Evolutionary conservation across 768 basidiomycete species (phyloP).

Genomic region (Lentinula sp.): DNA sequence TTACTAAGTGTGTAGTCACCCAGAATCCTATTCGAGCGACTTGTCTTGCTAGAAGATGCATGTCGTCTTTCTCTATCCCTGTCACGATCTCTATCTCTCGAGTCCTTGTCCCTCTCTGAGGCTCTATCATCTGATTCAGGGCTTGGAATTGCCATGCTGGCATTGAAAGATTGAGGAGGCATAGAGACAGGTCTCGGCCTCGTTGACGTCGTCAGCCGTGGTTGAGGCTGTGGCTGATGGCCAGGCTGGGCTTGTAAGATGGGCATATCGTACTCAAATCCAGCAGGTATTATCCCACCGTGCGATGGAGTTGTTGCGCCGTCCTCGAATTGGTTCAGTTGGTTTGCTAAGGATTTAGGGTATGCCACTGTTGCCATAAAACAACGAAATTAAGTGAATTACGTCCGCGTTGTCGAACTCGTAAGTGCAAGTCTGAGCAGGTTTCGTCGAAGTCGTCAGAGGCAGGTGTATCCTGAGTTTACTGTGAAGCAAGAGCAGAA

Average conservation of each 20-base stretch:
- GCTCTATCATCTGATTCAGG: constrained; percentile 22
- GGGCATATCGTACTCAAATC: constrained; percentile 64
- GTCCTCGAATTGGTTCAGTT: constrained; percentile 47
- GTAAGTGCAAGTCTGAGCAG: neutral
- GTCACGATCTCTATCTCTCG: constrained; percentile 17
- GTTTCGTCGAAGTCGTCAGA: neutral
- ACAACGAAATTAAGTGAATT: neutral
- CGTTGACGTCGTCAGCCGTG: constrained; percentile 24
- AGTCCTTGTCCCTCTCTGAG: constrained; percentile 16
- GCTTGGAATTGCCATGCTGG: constrained; percentile 9
- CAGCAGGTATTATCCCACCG: constrained; percentile 44
- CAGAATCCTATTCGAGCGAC: constrained; percentile 55
- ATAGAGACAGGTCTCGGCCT: constrained; percentile 67
- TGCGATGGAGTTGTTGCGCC: constrained; percentile 42
- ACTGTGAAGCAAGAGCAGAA: neutral
- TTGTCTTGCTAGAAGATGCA: constrained; percentile 17
- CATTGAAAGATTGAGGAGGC: constrained; percentile 54
- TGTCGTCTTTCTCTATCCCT: constrained; percentile 19
- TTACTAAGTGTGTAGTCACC: constrained; percentile 96
- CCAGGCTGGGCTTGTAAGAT: constrained; percentile 33
- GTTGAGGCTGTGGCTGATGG: constrained; percentile 14
- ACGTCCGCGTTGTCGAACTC: neutral
- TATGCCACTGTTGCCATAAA: constrained; percentile 33
- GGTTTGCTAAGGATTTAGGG: constrained; percentile 40
- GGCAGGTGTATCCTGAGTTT: neutral